Evolutionary conservation across 2,329 filamentous ascomycete species (phyloP).

Genomic region (Cyphellophora europaea): DNA sequence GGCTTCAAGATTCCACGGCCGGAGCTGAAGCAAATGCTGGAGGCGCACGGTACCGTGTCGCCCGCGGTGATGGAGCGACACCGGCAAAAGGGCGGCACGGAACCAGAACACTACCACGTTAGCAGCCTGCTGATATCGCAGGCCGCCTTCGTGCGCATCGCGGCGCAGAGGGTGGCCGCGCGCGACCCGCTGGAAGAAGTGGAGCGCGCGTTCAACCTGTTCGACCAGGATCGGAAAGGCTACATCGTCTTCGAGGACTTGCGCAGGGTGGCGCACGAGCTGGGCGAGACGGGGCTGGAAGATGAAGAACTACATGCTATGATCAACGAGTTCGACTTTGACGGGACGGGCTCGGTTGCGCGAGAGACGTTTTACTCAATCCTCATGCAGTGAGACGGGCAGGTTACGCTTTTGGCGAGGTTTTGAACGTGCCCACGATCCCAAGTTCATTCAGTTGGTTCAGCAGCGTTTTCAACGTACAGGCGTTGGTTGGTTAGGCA

Average conservation of each 20-base stretch:
- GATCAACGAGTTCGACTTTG: constrained; percentile 96
- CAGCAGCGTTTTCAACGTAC: too few relatives aligned
- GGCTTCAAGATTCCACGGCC: constrained; percentile 85
- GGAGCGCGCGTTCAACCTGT: constrained; percentile 79
- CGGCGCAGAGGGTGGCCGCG: constrained; percentile 69
- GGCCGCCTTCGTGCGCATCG: constrained; percentile 63
- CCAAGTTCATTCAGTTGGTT: too few relatives aligned
- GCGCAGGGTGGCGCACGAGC: constrained; percentile 74
- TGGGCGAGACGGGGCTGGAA: constrained; percentile 78
- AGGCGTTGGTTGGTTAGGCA: too few relatives aligned
- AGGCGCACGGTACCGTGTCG: constrained; percentile 68
- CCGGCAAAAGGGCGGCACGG: constrained; percentile 12
- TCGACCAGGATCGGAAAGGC: constrained; percentile 87
- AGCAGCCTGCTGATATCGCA: constrained; percentile 64
- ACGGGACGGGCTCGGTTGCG: constrained; percentile 71
- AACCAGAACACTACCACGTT: constrained; percentile 45
- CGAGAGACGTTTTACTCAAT: constrained; percentile 59
- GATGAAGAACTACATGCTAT: constrained; percentile 90
- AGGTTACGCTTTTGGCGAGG: not conserved
- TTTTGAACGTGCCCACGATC: too few relatives aligned
- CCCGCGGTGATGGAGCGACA: constrained; percentile 39
- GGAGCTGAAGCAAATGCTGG: constrained; percentile 73
- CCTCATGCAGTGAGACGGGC: constrained; percentile 43
- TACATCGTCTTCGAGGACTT: constrained; percentile 84
- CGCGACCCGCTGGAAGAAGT: constrained; percentile 89